Percentiles rank a stretch among this genome's conserved stretches.
Evolutionary conservation across 2,329 filamentous ascomycete species (phyloP).

Genomic region (Clonostachys byssicola): DNA sequence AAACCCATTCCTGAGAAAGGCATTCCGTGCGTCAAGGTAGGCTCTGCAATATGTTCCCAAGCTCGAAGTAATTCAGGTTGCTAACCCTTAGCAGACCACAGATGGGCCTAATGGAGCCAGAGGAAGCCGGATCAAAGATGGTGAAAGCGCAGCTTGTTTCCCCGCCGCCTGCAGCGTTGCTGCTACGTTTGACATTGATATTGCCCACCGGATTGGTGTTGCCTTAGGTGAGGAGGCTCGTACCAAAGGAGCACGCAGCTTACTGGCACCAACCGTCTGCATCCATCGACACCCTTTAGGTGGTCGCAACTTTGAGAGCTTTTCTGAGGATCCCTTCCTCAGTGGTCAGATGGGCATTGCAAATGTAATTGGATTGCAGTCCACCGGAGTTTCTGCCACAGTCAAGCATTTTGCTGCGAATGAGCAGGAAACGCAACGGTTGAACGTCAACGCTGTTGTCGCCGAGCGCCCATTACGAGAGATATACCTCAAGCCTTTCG

Average conservation of each 20-base stretch:
- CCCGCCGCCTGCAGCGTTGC: no score
- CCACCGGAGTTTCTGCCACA: constrained; percentile 32
- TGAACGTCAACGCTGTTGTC: constrained; percentile 19
- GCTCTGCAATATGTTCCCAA: no score
- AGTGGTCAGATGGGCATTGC: constrained; percentile 70
- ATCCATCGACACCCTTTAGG: constrained; percentile 81
- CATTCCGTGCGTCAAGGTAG: neutral
- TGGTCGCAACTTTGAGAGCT: constrained; percentile 84
- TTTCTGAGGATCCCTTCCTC: constrained; percentile 76
- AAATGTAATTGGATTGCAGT: constrained; percentile 65
- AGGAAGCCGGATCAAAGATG: constrained; percentile 3
- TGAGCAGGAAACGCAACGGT: constrained; percentile 24
- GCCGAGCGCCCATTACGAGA: constrained; percentile 20
- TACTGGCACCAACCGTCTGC: constrained; percentile 56
- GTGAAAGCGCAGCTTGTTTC: constrained; percentile 17
- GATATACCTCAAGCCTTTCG: constrained; percentile 38
- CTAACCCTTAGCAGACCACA: no score
- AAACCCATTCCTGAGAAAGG: neutral
- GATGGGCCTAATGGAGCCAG: no score
- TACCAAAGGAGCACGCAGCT: constrained; percentile 66
- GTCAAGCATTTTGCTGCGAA: constrained; percentile 43
- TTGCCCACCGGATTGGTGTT: constrained; percentile 52
- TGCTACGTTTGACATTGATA: constrained; percentile 57
- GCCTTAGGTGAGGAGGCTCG: constrained; percentile 49
- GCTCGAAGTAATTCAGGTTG: neutral